Evolutionary conservation across 208 protist species (phyloP).

Genomic region (Porcisia hertigi): DNA sequence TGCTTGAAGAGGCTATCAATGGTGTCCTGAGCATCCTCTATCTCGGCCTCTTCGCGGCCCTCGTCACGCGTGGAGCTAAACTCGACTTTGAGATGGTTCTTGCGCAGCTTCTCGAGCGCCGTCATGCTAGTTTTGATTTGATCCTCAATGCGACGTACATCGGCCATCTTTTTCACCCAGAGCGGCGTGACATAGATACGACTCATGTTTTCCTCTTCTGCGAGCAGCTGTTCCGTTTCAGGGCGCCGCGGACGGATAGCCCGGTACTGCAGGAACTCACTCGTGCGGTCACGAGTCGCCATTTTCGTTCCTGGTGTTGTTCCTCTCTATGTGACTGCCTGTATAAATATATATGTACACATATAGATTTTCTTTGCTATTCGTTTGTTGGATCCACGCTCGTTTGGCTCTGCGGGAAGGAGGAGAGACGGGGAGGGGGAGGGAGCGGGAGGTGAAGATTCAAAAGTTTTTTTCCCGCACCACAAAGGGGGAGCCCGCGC

Average conservation of each 20-base stretch:
- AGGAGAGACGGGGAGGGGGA: too few relatives aligned
- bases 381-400: too few relatives aligned
- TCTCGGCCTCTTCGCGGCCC: conserved; percentile 73
- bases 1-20: conserved; percentile 91
- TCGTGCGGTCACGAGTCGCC: conserved; percentile 87
- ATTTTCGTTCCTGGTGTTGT: conserved; percentile 27
- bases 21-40: conserved; percentile 73
- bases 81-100: conserved; percentile 87
- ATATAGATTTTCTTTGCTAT: too few relatives aligned
- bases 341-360: background rate
- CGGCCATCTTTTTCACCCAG: conserved; percentile 87
- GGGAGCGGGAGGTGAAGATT: too few relatives aligned
- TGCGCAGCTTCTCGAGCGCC: conserved; percentile 70
- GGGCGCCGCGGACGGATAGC: conserved; percentile 54
- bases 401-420: too few relatives aligned
- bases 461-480: too few relatives aligned
- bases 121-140: conserved; percentile 78
- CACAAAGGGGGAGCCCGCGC: too few relatives aligned
- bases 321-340: too few relatives aligned
- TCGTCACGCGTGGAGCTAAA: conserved; percentile 88
- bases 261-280: conserved; percentile 87
- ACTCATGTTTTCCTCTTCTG: conserved; percentile 60
- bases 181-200: conserved; percentile 70
- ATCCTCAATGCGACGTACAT: conserved; percentile 65
- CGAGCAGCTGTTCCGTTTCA: conserved; percentile 74